A percentile compares a stretch with the other conserved stretches of the same genome.
Evolutionary conservation across 108 stramenopile genomes (phyloP).

Genomic region (Skeletonema grethae): DNA sequence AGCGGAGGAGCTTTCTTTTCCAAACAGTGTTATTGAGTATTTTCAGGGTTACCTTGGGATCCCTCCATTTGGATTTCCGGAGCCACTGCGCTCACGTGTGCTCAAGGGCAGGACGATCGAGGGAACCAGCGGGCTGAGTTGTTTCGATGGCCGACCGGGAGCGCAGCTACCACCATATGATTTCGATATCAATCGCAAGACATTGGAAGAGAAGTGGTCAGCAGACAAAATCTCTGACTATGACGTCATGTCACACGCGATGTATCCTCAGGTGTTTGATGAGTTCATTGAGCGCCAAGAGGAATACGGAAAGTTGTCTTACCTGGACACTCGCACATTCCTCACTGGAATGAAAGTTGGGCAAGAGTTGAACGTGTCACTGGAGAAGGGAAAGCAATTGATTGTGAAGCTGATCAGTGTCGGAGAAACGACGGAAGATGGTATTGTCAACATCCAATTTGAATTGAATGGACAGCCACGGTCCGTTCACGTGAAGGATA

Average conservation of each 20-base stretch:
- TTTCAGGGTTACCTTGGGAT: conserved; percentile 93
- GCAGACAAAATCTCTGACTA: conserved; percentile 63
- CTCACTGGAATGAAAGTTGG: conserved; percentile 91
- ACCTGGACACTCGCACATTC: conserved; percentile 93
- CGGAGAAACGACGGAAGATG: conserved; percentile 69
- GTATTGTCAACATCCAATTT: conserved; percentile 86
- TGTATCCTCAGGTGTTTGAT: conserved; percentile 94
- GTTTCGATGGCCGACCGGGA: conserved; percentile 94
- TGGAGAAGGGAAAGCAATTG: conserved; percentile 87
- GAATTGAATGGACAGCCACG: conserved; percentile 94
- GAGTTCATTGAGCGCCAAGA: conserved; percentile 71
- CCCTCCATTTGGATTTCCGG: conserved; percentile 96
- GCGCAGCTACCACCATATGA: conserved; percentile 87
- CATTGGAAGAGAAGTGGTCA: conserved; percentile 82
- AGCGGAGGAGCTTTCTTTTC: conserved; percentile 91
- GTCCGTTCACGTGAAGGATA: conserved; percentile 73
- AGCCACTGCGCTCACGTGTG: conserved; percentile 86
- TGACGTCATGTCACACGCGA: conserved; percentile 90
- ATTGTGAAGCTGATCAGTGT: conserved; percentile 79
- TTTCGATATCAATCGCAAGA: conserved; percentile 65
- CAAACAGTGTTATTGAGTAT: conserved; percentile 93
- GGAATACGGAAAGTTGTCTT: conserved; percentile 80
- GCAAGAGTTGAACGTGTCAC: conserved; percentile 73
- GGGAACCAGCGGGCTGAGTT: conserved; percentile 73
- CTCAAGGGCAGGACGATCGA: conserved; percentile 83